Base-by-base conservation (phyloP, 2,329 filamentous ascomycete genomes). In the Colletotrichum lini region DNA sequence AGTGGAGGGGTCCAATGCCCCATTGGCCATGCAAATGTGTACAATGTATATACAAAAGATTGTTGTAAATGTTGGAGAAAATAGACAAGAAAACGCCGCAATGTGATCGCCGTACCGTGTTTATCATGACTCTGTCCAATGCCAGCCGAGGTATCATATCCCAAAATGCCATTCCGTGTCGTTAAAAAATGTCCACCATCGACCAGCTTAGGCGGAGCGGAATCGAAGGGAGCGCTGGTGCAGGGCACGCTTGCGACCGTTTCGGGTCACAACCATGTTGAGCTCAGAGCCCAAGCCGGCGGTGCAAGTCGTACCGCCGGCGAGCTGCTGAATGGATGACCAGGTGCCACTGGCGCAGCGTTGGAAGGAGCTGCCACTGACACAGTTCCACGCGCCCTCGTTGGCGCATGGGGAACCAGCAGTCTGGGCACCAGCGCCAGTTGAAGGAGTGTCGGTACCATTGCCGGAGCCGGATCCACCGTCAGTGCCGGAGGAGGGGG, bases 331-430 rank as follows among this genome's bases (percentile, higher is more conserved):
- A 2, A 78, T 66, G 0, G 79, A 75, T 2, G 87, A 86, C 88
- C 88, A 90, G 0, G 74, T 47, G 10, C 88, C 87, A 2, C 83
- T 85, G 9, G 83, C 88, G 69, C 88, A 90, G 58, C 86, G 87
- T 78, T 90, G 87, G 84, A 84, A 90, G 0, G 83, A 82, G 1
- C 76, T 80, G 16, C 87, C 86, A 0, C 77, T 80, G 8, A 89
- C 79, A 73, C 88, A 90, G 81, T 89, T 89, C 85, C 85, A 90
- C 13, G 78, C 76, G 1, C 88, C 88, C 56, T 89, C 86, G 1
- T 73, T 57, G 9, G 82, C 75, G 78, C 88, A 90, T 0, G 84
- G 79, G 21, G 83, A 77, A 47, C 87, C 87, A 7, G 78, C 80
- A 1, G 85, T 75, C 30, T 82, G 72, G 1, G 74, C 78, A n/a